Base-by-base conservation (phyloP, 768 basidiomycete species). In the Cystofilobasidium capitatum region DNA sequence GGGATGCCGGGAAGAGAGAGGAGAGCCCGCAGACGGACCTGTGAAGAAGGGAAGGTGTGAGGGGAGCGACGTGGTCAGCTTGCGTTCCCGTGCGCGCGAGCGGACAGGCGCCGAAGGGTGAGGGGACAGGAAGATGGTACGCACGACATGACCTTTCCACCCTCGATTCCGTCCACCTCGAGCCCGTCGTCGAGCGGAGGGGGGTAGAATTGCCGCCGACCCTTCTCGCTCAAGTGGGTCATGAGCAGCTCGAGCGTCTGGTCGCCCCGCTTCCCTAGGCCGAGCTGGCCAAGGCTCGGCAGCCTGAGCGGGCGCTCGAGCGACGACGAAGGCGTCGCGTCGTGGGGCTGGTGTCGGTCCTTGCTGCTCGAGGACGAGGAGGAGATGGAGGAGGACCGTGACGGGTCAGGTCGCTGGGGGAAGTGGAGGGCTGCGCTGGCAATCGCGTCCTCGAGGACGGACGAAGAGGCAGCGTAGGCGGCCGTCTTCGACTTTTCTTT, bases 191-290 rank as follows among this genome's bases (percentile, higher is more conserved):
- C 36, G 54, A 62, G 1, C 37, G 37, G 70, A 36, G 71, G 71
- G 74, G 78, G 83, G 81, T 86, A 87, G 75, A 99, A 99, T 1
- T 86, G 83, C 22, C 81, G 79, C 64, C 91, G 84, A n/a, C 88
- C 88, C 45, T 80, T 76, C 12, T 86, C 83, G 20, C 87, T 83
- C 24, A 99, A 84, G 71, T 88, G 83, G 60, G 91, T 90, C 96
- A 99, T 99, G 74, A 98, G 85, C 75, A 99, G 92, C 79, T 99
- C 96, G 75, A 99, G 88, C 58, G 96, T 98, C 75, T 87, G 92
- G 78, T 98, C 96, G 70, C 51, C 61, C 37, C 63, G 44, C 6
- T 39, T 6, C 13, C 29, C 29, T 57, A 39, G 51, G 20, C 35
- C 49, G 24, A 62, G 37, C 4, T 20, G 29, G 6, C 62, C 62